Base-by-base conservation (phyloP, 2,329 filamentous ascomycete genomes). In the Aotearoamyces nothofagi region DNA sequence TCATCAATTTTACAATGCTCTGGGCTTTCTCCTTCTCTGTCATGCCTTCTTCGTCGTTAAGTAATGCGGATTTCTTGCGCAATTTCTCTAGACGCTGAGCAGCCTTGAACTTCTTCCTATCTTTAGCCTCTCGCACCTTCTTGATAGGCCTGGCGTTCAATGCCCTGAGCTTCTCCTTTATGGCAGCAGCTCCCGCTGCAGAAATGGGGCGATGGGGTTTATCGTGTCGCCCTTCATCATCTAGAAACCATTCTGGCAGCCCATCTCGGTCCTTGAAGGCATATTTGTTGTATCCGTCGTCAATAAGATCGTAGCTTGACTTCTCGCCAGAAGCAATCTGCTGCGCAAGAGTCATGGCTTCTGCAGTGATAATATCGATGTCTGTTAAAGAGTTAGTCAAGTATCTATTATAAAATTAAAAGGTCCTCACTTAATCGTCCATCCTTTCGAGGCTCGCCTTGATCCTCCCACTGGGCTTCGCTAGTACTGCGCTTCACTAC, bases 361-460 rank as follows among this genome's bases (percentile, higher is more conserved):
- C 90, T 4, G 84, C 90, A n/a, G 90, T 98, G 47, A 96, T 92
- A 46, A 98, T 96, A 51, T 96, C 84, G 55, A 98, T 92, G 49
- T 94, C 86, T 66, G 50, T 31, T 15, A 15, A 14, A 31, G n/a
- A 8, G 19, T 20, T 8, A 20, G 19, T n/a, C 19, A 20, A 20
- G 19, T 14, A 6, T 16, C 15, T 5, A 6, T 23, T 15, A 4
- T 13, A n/a, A 20, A 16, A 15, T 23, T 16, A 17, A 26, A 15
- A 13, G 12, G 26, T 28, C 4, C 59, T 50, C 59, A 73, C 70
- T 65, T 22, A 65, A 57, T 43, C 64, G 69, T 33, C 75, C 76
- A 42, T 79, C 69, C 31, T 70, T 62, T 37, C 60, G 64, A 29
- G 66, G 64, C 35, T 69, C 70, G 29, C 74, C 66, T 35, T 72